Conservation (phyloP, 768 basidiomycete species). For the Rhodotorula diobovata region DNA sequence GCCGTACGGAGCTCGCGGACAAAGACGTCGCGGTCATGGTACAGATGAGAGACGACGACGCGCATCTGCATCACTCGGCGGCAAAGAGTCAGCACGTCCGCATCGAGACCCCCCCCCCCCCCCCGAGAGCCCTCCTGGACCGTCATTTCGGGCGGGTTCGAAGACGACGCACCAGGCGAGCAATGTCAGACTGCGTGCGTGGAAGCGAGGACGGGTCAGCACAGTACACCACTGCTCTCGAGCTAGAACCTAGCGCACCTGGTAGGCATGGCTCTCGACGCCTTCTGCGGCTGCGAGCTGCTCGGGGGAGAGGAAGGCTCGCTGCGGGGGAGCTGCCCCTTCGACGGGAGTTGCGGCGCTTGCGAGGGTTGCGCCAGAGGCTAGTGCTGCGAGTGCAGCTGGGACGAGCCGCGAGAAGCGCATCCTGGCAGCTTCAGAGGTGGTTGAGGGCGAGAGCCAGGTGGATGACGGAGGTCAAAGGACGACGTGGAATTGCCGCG, state of each 20-base stretch:
- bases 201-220: slow-evolving; percentile 50
- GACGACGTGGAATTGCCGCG: neutral
- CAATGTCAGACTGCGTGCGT: slow-evolving; percentile 54
- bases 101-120: too few species aligned
- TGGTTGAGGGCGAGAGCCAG: neutral
- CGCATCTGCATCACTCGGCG: neutral
- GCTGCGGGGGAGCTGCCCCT: slow-evolving; percentile 1
- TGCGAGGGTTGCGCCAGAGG: slow-evolving; percentile 1
- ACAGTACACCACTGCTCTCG: too few species aligned
- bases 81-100: too few species aligned
- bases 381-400: neutral
- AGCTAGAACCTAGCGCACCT: slow-evolving; percentile 19
- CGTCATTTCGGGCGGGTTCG: fast-evolving
- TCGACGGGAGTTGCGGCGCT: neutral
- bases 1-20: slow-evolving; percentile 62
- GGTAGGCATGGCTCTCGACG: slow-evolving; percentile 34
- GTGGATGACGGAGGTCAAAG: neutral
- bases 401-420: neutral
- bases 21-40: slow-evolving; percentile 52
- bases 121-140: too few species aligned
- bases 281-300: slow-evolving; percentile 4
- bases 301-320: slow-evolving; percentile 28
- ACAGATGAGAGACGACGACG: slow-evolving; percentile 62
- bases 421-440: neutral
- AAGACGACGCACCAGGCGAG: slow-evolving; percentile 15